Conservation (phyloP, 495 filamentous ascomycete genomes). For the Astrocystis sublimbata region DNA sequence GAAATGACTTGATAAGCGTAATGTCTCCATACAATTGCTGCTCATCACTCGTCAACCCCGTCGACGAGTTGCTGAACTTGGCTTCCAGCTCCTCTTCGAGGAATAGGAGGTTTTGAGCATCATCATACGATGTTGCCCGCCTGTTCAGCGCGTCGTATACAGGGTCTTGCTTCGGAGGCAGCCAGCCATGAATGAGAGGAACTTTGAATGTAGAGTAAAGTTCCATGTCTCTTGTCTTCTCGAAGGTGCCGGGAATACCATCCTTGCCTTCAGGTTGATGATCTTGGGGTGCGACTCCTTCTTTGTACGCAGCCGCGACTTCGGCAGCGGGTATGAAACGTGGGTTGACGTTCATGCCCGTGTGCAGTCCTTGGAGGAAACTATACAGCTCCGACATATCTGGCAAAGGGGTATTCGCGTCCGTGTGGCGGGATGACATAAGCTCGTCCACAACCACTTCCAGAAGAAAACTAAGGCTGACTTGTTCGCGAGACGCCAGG, state of each 20-base stretch:
- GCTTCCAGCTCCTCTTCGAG: slow-evolving; percentile 84
- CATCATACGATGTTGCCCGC: slow-evolving; percentile 80
- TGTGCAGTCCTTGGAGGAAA: slow-evolving; percentile 87
- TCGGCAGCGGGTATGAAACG: slow-evolving; percentile 62
- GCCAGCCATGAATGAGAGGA: slow-evolving; percentile 92
- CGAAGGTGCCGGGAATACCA: slow-evolving; percentile 69
- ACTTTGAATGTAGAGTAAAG: slow-evolving; percentile 86
- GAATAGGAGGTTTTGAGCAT: slow-evolving; percentile 84
- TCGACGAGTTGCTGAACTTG: slow-evolving; percentile 58
- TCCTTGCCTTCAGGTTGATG: slow-evolving; percentile 47
- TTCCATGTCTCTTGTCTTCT: slow-evolving; percentile 77
- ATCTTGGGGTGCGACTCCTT: slow-evolving; percentile 43
- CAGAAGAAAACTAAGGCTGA: slow-evolving; percentile 80
- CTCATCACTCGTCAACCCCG: slow-evolving; percentile 63
- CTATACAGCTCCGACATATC: slow-evolving; percentile 84
- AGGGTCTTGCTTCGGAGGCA: slow-evolving; percentile 63
- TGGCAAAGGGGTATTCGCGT: slow-evolving; percentile 57
- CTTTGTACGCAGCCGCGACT: slow-evolving; percentile 44
- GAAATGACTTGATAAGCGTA: slow-evolving; percentile 75
- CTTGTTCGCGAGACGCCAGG: slow-evolving; percentile 76
- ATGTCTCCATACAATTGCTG: slow-evolving; percentile 76
- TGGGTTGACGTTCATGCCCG: slow-evolving; percentile 98
- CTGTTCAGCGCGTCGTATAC: slow-evolving; percentile 68
- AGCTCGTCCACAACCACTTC: slow-evolving; percentile 90
- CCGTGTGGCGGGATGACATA: slow-evolving; percentile 60